Evolutionary conservation across 2,329 filamentous ascomycete genomes (phyloP).

Genomic region (Botrytis porri): DNA sequence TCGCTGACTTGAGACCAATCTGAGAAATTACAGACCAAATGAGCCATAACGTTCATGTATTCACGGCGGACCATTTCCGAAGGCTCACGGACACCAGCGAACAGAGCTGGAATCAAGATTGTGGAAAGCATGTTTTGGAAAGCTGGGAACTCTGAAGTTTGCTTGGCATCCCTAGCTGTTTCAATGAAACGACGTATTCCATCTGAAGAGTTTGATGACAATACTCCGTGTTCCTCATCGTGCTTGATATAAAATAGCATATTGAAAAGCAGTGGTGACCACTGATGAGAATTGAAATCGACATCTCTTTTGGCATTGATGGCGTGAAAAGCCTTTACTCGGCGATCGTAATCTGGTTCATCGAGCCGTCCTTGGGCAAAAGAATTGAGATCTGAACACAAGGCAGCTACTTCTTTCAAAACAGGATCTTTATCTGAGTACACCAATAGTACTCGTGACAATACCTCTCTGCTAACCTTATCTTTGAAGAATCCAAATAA

Average conservation of each 20-base stretch:
- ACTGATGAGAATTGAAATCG: constrained; percentile 67
- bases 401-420: constrained; percentile 59
- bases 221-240: constrained; percentile 82
- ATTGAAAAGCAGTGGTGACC: constrained; percentile 86
- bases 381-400: constrained; percentile 80
- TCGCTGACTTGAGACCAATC: constrained; percentile 70
- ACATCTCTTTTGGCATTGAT: constrained; percentile 63
- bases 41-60: constrained; percentile 74
- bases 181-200: constrained; percentile 76
- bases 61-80: constrained; percentile 86
- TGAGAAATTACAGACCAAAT: constrained; percentile 69
- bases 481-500: constrained; percentile 92
- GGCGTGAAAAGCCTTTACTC: constrained; percentile 70
- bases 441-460: constrained; percentile 70
- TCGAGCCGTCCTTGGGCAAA: constrained; percentile 70
- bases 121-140: constrained; percentile 59
- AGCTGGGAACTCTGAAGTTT: constrained; percentile 43
- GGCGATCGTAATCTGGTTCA: constrained; percentile 82
- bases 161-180: constrained; percentile 48
- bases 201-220: constrained; percentile 76
- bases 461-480: constrained; percentile 66
- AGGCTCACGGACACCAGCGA: constrained; percentile 69
- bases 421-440: constrained; percentile 64
- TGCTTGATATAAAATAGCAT: constrained; percentile 82
- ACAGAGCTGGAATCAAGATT: constrained; percentile 72